A percentile compares a stretch with the other conserved stretches of the same genome.
phyloP scores from a whole-genome alignment of 2,329 filamentous ascomycete genomes.

The Botryosphaeria dothidea region DNA sequence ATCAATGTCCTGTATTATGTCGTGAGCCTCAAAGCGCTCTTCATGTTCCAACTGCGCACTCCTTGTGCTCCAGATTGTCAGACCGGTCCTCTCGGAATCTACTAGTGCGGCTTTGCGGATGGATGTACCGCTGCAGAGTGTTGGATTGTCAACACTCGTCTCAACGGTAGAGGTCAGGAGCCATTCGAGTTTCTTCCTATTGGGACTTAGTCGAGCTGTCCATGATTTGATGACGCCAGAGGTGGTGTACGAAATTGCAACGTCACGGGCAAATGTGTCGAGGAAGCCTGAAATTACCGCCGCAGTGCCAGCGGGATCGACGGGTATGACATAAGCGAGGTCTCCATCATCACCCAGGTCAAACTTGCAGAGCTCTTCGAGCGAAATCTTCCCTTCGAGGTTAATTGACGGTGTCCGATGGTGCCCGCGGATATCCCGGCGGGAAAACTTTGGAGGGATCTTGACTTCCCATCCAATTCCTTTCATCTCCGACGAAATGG shows the following conservation, averaged over 20 bases:
- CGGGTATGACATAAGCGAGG: constrained; percentile 67
- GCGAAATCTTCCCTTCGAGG: constrained; percentile 39
- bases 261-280: constrained; percentile 82
- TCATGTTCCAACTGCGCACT: constrained; percentile 80
- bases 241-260: constrained; percentile 81
- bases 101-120: constrained; percentile 86
- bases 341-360: constrained; percentile 59
- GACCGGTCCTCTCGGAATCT: constrained; percentile 67
- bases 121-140: constrained; percentile 80
- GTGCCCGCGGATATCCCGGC: constrained; percentile 12
- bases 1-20: constrained; percentile 81
- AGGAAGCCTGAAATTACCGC: constrained; percentile 74
- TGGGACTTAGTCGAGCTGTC: constrained; percentile 72
- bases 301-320: constrained; percentile 79
- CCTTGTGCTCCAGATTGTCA: constrained; percentile 90
- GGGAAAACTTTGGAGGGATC: constrained; percentile 50
- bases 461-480: constrained; percentile 80
- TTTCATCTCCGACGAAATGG: constrained; percentile 74
- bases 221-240: constrained; percentile 77
- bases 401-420: constrained; percentile 27
- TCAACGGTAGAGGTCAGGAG: constrained; percentile 78
- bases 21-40: constrained; percentile 70
- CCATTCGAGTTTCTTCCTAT: constrained; percentile 70
- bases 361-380: constrained; percentile 72
- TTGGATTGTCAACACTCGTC: constrained; percentile 71